Conservation (phyloP, 2,329 filamentous ascomycete species). For the Aspergillus versicolor region DNA sequence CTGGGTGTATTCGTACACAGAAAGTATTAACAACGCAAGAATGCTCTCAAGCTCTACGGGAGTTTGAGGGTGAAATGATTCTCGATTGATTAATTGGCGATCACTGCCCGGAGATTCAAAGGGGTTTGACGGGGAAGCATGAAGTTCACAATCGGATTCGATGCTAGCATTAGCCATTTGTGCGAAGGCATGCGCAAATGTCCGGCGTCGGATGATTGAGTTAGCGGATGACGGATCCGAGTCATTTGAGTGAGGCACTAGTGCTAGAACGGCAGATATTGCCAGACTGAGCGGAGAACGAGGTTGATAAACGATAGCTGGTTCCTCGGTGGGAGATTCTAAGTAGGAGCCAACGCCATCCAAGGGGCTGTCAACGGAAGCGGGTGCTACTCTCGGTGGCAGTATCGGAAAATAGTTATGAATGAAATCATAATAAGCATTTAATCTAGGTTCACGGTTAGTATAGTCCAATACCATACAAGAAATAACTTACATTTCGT, state of each 20-base stretch:
- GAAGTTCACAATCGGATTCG: conserved; percentile 45
- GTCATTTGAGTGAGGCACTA: conserved; percentile 44
- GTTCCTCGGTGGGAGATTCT: conserved; percentile 31
- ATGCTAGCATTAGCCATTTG: conserved; percentile 39
- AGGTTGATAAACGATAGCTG: conserved; percentile 35
- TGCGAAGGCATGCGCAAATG: conserved; percentile 41
- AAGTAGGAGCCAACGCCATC: conserved; percentile 31
- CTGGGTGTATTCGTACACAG: conserved; percentile 47
- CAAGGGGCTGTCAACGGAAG: conserved; percentile 34
- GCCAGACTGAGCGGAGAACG: conserved; percentile 45
- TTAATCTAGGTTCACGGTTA: conserved; percentile 33
- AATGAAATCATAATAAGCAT: conserved; percentile 48
- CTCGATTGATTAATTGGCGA: conserved; percentile 31
- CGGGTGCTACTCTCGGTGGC: conserved; percentile 35
- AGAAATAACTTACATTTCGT: conserved; percentile 37
- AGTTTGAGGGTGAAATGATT: conserved; percentile 38
- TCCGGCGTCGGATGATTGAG: conserved; percentile 38
- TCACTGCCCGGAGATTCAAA: conserved; percentile 39
- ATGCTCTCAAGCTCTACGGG: conserved; percentile 44
- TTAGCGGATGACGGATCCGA: conserved; percentile 34
- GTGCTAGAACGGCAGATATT: conserved; percentile 43
- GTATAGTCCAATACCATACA: conserved; percentile 5
- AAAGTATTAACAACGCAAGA: conserved; percentile 43
- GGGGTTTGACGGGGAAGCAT: conserved; percentile 40
- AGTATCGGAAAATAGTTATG: conserved; percentile 48